Evolutionary conservation across 345 rosid genomes (phyloP), one percentile per base, ranked within the genome.

Genomic region (Aethionema arabicum): DNA sequence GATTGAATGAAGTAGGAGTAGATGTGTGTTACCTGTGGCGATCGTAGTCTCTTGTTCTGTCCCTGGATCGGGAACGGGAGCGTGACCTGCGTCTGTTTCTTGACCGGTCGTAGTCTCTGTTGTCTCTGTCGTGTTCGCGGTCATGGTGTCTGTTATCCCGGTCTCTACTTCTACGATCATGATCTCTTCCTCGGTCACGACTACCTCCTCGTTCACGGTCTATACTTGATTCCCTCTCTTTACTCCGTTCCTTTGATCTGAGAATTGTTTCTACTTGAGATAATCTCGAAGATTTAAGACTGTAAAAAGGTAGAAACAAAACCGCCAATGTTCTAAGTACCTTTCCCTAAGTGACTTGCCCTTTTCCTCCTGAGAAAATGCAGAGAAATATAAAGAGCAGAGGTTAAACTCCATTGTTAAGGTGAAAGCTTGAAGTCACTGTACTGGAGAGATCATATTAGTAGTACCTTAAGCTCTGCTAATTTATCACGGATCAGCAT

Each of bases 401-500:
- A 11, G 21, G 2, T 47, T 47, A 8, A 47, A 47, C 29, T 47
- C 12, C 10, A 11, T 40, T 9, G 40, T 37, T 37, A 12, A 21
- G 27, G 38, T 35, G 38, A 35, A 35, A 35, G 38, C 27, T 21
- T 21, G 27, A 21, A 35, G 38, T 35, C 4, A 21, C 27, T 21
- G 27, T 21, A 21, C 27, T 21, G 30, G 56, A 29, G 31, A 10
- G 37, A 42, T 1, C n/a, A 46, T 27, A 42, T 13, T 53, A 47
- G 40, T 42, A 30, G 16, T 69, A 91, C 98, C 98, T 81, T 86
- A 72, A 88, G 91, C 51, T 91, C 98, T 31, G 76, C 74, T 63
- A 91, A 73, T 74, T 86, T 91, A 57, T 91, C 98, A 36, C 96
- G 95, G 68, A 91, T 80, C 72, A 88, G 96, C 85, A 91, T 91